phyloP scores from a whole-genome alignment of 2,329 filamentous ascomycete genomes.

The Fusarium tanahbumbuense region DNA sequence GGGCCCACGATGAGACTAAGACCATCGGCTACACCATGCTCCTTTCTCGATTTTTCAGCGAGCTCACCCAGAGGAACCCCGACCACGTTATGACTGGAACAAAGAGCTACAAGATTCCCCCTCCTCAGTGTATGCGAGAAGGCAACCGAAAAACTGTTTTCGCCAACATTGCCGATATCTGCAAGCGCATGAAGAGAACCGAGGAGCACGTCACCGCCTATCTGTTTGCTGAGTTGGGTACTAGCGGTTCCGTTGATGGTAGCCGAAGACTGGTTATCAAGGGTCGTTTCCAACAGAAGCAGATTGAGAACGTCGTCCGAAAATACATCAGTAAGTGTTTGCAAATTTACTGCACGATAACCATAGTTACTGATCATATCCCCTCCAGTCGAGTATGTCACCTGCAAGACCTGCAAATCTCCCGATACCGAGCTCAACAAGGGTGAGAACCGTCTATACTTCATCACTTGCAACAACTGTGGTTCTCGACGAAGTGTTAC shows the following conservation, averaged over 20 bases:
- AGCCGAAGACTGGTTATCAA: slow-evolving; percentile 95
- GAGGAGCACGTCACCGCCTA: slow-evolving; percentile 98
- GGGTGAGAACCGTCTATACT: slow-evolving; percentile 98
- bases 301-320: slow-evolving; percentile 96
- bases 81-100: slow-evolving; percentile 89
- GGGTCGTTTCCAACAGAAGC: slow-evolving; percentile 99
- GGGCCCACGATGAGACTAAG: slow-evolving; percentile 82
- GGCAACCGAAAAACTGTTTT: slow-evolving; percentile 99
- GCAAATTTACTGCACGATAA: background rate
- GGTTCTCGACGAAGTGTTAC: slow-evolving; percentile 88
- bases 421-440: slow-evolving; percentile 97
- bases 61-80: slow-evolving; percentile 95
- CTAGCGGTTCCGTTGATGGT: slow-evolving; percentile 93
- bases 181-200: slow-evolving; percentile 98
- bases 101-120: slow-evolving; percentile 99
- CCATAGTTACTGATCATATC: slow-evolving; percentile 46
- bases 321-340: slow-evolving; percentile 85
- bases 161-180: slow-evolving; percentile 98
- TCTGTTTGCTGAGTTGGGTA: slow-evolving; percentile 97
- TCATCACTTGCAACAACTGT: slow-evolving; percentile 93
- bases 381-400: slow-evolving; percentile 87
- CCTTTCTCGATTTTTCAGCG: slow-evolving; percentile 91
- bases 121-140: slow-evolving; percentile 98
- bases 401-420: slow-evolving; percentile 97
- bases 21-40: slow-evolving; percentile 87